Conservation (phyloP, 1,284 basidiomycete species). For the Cryptococcus hybrid region DNA sequence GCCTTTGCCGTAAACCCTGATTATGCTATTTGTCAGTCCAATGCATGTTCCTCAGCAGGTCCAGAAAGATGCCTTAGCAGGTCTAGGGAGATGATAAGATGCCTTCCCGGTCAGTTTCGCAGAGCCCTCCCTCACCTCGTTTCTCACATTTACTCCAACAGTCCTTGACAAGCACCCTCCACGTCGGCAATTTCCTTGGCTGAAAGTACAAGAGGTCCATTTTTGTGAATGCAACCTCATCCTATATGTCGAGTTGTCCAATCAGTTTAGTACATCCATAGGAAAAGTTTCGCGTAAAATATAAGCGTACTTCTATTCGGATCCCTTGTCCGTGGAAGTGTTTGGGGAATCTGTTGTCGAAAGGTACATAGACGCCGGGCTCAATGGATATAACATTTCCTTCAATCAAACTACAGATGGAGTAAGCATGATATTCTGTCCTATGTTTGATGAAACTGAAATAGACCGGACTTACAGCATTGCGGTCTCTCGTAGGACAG, state of each 20-base stretch:
- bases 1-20: too few relatives aligned
- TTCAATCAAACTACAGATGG: constrained; percentile 56
- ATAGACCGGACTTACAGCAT: constrained; percentile 30
- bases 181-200: constrained; percentile 86
- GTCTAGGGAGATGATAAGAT: too few relatives aligned
- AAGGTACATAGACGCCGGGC: constrained; percentile 69
- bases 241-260: constrained; percentile 52
- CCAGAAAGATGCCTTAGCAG: too few relatives aligned
- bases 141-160: constrained; percentile 46
- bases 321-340: constrained; percentile 86
- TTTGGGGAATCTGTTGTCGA: constrained; percentile 69
- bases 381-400: constrained; percentile 82
- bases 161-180: constrained; percentile 79
- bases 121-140: too few relatives aligned
- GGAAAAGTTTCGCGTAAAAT: background rate
- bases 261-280: background rate
- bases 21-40: too few relatives aligned
- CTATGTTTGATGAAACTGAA: background rate
- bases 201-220: constrained; percentile 67
- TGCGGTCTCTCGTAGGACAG: constrained; percentile 48
- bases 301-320: constrained; percentile 69
- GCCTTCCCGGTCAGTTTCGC: too few relatives aligned
- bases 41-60: too few relatives aligned
- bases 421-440: background rate
- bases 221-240: constrained; percentile 77